Conservation (phyloP, 75 land plant genomes). For the Picea sitchensis region DNA sequence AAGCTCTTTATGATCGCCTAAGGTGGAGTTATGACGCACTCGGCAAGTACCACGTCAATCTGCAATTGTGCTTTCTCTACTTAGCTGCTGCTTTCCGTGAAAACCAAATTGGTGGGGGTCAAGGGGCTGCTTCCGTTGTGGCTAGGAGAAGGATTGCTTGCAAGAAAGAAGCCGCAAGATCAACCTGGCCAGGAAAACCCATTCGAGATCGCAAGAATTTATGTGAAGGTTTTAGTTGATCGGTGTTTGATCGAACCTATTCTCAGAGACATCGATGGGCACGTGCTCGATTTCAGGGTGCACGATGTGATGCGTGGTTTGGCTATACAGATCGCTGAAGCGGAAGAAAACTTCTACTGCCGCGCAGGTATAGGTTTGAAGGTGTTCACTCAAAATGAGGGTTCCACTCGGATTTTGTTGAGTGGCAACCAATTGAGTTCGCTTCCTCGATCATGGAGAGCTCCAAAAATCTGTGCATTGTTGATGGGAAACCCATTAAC, state of each 20-base stretch:
- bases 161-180: too few relatives aligned
- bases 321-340: not conserved
- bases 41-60: not conserved
- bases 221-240: not conserved
- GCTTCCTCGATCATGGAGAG: not conserved
- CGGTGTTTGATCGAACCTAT: not conserved
- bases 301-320: not conserved
- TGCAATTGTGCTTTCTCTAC: slow-evolving; percentile 3
- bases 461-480: not conserved
- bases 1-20: not conserved
- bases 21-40: not conserved
- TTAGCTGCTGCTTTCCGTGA: not conserved
- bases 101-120: not conserved
- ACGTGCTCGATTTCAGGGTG: not conserved
- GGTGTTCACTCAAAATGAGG: not conserved
- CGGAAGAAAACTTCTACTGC: not conserved
- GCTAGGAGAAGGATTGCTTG: not conserved
- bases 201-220: not conserved
- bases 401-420: not conserved
- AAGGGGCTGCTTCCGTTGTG: not conserved
- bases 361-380: not conserved
- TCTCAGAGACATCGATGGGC: not conserved
- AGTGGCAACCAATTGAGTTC: not conserved
- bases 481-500: not conserved
- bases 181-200: not conserved